Evolutionary conservation across 345 rosid genomes (phyloP).

Genomic region (Erucastrum elatum): DNA sequence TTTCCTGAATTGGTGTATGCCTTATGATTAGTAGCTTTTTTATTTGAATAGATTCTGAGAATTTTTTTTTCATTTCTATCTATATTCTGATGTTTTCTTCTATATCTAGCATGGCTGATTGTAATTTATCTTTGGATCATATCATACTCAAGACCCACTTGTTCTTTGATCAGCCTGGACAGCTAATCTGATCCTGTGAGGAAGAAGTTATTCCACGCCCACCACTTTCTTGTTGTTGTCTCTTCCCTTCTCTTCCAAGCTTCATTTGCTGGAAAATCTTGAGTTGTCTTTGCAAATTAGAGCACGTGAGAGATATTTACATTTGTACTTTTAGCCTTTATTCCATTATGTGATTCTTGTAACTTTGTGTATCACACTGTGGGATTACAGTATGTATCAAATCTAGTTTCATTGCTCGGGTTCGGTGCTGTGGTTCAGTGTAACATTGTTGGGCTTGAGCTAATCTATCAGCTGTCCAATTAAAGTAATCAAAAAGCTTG

Average conservation of each 20-base stretch:
- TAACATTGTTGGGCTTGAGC: neutral
- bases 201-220: conserved; percentile 16
- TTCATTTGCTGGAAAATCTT: neutral
- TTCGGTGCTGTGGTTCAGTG: neutral
- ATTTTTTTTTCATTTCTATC: neutral
- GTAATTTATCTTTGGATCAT: neutral
- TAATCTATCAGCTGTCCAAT: neutral
- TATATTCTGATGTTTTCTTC: neutral
- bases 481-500: neutral
- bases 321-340: neutral
- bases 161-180: conserved; percentile 1
- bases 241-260: conserved; percentile 18
- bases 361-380: neutral
- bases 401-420: neutral
- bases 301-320: neutral
- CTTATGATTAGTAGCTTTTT: neutral
- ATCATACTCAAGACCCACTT: neutral
- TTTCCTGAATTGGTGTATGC: neutral
- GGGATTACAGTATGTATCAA: neutral
- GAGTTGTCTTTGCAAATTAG: conserved; percentile 1
- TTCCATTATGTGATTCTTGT: neutral
- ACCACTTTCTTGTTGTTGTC: neutral
- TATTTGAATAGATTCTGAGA: neutral
- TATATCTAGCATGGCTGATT: neutral
- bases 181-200: conserved; percentile 13